Conservation (phyloP, 1,284 basidiomycete genomes). For the Malassezia globosa region DNA sequence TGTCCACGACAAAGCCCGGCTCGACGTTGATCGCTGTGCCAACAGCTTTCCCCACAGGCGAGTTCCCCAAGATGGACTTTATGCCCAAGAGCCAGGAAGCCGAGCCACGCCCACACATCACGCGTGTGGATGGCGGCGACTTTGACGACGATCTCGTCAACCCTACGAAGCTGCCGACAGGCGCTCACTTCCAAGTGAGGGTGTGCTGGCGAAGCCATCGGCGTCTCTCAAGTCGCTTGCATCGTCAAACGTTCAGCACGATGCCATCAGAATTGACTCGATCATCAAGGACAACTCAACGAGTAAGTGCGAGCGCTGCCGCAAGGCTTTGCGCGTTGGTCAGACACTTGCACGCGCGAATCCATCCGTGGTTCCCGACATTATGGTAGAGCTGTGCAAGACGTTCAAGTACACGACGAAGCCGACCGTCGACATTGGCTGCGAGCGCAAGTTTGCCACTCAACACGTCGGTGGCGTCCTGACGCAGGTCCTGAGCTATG, state of each 20-base stretch:
- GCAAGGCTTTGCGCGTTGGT: constrained; percentile 55
- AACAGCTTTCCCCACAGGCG: constrained; percentile 40
- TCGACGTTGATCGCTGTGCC: constrained; percentile 30
- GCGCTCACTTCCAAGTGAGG: constrained; percentile 47
- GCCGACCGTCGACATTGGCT: constrained; percentile 52
- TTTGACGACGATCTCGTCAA: constrained; percentile 54
- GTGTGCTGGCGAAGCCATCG: constrained; percentile 28
- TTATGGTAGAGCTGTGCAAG: constrained; percentile 58
- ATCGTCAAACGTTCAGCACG: constrained; percentile 50
- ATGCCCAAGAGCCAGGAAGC: constrained; percentile 23
- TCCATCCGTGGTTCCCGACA: constrained; percentile 56
- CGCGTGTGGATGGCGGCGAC: constrained; percentile 27
- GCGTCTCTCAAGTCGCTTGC: constrained; percentile 22
- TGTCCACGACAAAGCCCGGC: neutral
- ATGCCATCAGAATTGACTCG: constrained; percentile 17
- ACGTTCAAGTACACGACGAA: constrained; percentile 54
- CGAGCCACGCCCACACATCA: constrained; percentile 31
- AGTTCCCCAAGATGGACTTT: constrained; percentile 33
- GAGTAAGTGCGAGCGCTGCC: constrained; percentile 57
- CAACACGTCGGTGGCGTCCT: constrained; percentile 28
- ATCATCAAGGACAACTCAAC: constrained; percentile 37
- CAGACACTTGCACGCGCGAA: constrained; percentile 60
- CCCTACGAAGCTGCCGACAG: constrained; percentile 58
- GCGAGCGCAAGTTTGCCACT: constrained; percentile 24
- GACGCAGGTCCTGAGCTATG: constrained; percentile 40